phyloP scores from a whole-genome alignment of 805 yeast species.

The Ogataea haglerorum region DNA sequence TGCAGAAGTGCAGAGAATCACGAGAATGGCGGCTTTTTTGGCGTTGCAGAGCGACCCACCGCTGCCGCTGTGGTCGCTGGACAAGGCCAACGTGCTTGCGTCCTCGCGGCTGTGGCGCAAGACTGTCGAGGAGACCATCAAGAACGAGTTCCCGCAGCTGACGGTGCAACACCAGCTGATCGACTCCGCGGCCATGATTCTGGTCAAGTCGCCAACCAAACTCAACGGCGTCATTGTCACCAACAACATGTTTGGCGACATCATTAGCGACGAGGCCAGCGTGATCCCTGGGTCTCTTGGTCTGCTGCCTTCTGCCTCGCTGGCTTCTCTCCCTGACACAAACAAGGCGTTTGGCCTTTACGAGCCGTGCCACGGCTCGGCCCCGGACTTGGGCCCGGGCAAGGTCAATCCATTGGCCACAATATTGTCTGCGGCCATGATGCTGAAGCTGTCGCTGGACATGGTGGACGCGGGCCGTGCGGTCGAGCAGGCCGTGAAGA shows the following conservation, averaged over 20 bases:
- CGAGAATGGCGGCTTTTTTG: slow-evolving; percentile 97
- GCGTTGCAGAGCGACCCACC: slow-evolving; percentile 95
- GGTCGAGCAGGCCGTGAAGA: slow-evolving; percentile 81
- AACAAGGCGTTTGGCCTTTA: slow-evolving; percentile 93
- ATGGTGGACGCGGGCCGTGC: slow-evolving; percentile 81
- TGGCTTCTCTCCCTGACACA: slow-evolving; percentile 95
- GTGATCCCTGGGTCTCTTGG: slow-evolving; percentile 98
- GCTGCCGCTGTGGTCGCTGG: slow-evolving; percentile 90
- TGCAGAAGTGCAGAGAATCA: slow-evolving; percentile 89
- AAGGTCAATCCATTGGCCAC: slow-evolving; percentile 96
- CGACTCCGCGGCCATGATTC: slow-evolving; percentile 98
- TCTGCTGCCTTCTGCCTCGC: slow-evolving; percentile 90
- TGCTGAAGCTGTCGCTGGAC: slow-evolving; percentile 88
- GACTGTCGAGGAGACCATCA: slow-evolving; percentile 81
- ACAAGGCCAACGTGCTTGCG: slow-evolving; percentile 96
- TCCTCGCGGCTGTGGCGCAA: slow-evolving; percentile 95
- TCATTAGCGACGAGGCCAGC: slow-evolving; percentile 95
- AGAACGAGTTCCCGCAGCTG: slow-evolving; percentile 86
- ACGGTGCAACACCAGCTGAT: slow-evolving; percentile 89
- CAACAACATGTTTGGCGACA: slow-evolving; percentile 97
- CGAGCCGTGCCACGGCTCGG: slow-evolving; percentile 98
- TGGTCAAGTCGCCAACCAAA: slow-evolving; percentile 85
- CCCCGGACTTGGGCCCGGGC: slow-evolving; percentile 86
- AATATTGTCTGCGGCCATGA: slow-evolving; percentile 93
- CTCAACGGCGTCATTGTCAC: slow-evolving; percentile 92